Evolutionary conservation across 176 grass and related monocot species (phyloP).

Genomic region (Thalia dealbata): DNA sequence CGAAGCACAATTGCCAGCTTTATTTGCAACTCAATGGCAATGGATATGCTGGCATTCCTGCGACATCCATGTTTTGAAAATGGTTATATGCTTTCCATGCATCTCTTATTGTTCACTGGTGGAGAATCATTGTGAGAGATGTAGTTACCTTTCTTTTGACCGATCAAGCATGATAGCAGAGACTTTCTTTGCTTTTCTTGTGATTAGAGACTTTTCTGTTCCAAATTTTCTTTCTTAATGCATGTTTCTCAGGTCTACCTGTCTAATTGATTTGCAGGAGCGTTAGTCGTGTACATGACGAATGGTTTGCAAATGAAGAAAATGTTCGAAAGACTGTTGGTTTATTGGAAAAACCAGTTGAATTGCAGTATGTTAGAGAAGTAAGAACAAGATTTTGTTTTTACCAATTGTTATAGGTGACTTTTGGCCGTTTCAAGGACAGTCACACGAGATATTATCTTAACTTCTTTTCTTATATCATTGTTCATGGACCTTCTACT

Average conservation of each 20-base stretch:
- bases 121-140: too few species aligned
- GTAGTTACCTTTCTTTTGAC: too few species aligned
- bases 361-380: slow-evolving; percentile 68
- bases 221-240: not conserved
- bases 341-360: slow-evolving; percentile 53
- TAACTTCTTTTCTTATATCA: slow-evolving; percentile 8
- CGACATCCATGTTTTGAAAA: too few species aligned
- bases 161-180: too few species aligned
- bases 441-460: not conserved
- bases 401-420: not conserved
- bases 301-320: slow-evolving; percentile 99
- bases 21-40: too few species aligned
- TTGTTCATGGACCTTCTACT: not conserved
- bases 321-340: slow-evolving; percentile 78
- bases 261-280: slow-evolving; percentile 49
- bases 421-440: not conserved
- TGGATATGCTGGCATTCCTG: too few species aligned
- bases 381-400: slow-evolving; percentile 28
- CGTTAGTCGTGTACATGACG: slow-evolving; percentile 97
- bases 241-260: not conserved
- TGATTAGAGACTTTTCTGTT: too few species aligned
- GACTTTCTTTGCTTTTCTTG: not conserved
- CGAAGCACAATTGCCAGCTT: too few species aligned
- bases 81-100: too few species aligned
- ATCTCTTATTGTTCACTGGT: too few species aligned